Percentiles rank a stretch among this genome's conserved stretches.
Conservation (phyloP, 1,284 basidiomycete species). For the Porogramme epimiltina region DNA sequence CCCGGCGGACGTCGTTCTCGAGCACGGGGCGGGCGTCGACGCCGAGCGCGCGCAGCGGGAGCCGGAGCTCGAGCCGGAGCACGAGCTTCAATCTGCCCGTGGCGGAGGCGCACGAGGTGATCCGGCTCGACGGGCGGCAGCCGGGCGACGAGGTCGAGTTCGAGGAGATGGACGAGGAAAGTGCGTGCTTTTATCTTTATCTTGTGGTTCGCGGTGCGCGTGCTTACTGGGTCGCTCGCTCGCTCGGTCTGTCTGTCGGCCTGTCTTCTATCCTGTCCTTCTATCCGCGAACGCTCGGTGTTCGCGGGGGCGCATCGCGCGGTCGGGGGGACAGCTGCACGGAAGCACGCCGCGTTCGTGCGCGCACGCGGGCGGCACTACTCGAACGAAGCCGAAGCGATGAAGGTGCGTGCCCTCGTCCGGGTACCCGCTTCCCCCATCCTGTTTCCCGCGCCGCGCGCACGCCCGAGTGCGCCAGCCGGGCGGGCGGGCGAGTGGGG, state of each 20-base stretch:
- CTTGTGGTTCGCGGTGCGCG: background rate
- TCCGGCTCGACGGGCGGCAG: slow-evolving; percentile 42
- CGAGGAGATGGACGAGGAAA: slow-evolving; percentile 87
- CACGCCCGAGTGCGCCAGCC: too few relatives aligned
- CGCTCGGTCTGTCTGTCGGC: too few relatives aligned
- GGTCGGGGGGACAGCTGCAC: slow-evolving; percentile 53
- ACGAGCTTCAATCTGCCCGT: slow-evolving; percentile 79
- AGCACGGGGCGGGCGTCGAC: slow-evolving; percentile 48
- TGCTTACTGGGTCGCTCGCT: too few relatives aligned
- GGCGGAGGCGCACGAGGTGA: slow-evolving; percentile 61
- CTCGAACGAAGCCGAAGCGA: slow-evolving; percentile 89
- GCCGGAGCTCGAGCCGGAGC: slow-evolving; percentile 72
- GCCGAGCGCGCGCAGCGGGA: slow-evolving; percentile 50
- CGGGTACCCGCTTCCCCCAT: too few relatives aligned
- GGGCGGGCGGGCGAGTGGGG: too few relatives aligned
- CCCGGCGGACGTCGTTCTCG: slow-evolving; percentile 80
- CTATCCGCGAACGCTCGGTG: too few relatives aligned
- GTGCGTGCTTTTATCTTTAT: slow-evolving; percentile 52
- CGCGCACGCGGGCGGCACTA: slow-evolving; percentile 85
- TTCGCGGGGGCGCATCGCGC: background rate
- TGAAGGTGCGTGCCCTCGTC: slow-evolving; percentile 62
- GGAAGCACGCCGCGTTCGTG: slow-evolving; percentile 83
- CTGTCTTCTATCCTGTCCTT: too few relatives aligned
- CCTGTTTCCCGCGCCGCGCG: too few relatives aligned
- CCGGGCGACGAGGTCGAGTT: slow-evolving; percentile 64